A percentile compares a stretch with the other conserved stretches of the same genome.
Conservation (phyloP, 805 yeast genomes). For the Wickerhamiella alocasiicola region DNA sequence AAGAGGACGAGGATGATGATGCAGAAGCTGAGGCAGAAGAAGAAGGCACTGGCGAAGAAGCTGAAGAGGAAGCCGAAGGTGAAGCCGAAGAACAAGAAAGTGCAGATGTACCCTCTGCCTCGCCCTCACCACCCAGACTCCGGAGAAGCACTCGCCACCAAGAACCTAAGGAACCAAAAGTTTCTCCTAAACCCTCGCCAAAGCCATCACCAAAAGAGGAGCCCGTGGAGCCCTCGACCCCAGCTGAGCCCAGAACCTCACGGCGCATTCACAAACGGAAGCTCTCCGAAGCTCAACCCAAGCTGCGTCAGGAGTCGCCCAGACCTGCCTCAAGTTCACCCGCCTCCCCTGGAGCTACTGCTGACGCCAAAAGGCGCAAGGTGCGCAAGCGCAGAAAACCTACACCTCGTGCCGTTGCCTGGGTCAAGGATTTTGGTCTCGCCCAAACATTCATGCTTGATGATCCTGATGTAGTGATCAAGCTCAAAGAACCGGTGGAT, state of each 20-base stretch:
- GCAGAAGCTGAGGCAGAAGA: slow-evolving; percentile 2
- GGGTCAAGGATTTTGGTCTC: slow-evolving; percentile 4
- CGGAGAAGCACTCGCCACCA: no score
- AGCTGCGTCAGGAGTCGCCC: no score
- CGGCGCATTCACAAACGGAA: no score
- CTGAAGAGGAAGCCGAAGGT: not conserved
- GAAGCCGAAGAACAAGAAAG: not conserved
- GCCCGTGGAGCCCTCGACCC: no score
- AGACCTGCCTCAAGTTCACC: not conserved
- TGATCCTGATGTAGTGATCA: slow-evolving; percentile 6
- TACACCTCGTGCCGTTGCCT: slow-evolving; percentile 1
- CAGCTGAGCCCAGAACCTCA: no score
- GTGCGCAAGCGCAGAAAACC: slow-evolving; percentile 2
- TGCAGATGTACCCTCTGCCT: not conserved
- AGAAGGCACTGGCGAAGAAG: not conserved
- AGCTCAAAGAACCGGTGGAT: slow-evolving; percentile 11
- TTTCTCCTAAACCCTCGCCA: no score
- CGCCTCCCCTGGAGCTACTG: not conserved
- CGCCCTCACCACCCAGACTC: no score
- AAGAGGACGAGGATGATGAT: not conserved
- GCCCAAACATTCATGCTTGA: slow-evolving; percentile 12
- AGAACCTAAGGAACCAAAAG: no score
- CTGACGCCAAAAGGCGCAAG: slow-evolving; percentile 8
- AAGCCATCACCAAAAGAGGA: no score
- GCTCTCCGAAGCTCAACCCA: no score